Evolutionary conservation across 2,329 filamentous ascomycete genomes (phyloP).

Genomic region (Alternaria brassicicola): DNA sequence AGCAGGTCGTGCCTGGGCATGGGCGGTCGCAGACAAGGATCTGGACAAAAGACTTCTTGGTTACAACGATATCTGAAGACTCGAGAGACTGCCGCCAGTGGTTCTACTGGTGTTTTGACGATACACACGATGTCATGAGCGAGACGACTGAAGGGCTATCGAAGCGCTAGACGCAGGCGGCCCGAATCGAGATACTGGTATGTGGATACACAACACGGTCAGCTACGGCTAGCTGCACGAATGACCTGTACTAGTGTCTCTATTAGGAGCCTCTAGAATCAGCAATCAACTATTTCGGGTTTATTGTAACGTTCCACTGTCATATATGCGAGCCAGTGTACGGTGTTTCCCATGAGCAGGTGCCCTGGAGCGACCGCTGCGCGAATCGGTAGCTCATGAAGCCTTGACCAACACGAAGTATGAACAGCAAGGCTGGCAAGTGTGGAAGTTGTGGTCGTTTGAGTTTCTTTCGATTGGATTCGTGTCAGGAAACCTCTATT

Average conservation of each 20-base stretch:
- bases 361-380: neutral
- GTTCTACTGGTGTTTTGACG: slow-evolving; percentile 5
- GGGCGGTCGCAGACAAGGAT: slow-evolving; percentile 54
- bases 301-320: slow-evolving; percentile 6
- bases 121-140: slow-evolving; percentile 31
- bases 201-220: slow-evolving; percentile 7
- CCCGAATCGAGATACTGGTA: neutral
- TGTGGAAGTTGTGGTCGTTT: neutral
- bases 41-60: slow-evolving; percentile 56
- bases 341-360: neutral
- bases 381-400: neutral
- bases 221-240: slow-evolving; percentile 13
- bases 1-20: slow-evolving; percentile 57
- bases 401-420: neutral
- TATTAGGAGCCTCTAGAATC: neutral
- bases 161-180: neutral
- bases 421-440: neutral
- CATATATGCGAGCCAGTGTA: neutral
- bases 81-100: neutral
- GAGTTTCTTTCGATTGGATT: neutral
- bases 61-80: slow-evolving; percentile 56
- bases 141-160: slow-evolving; percentile 20
- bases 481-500: neutral
- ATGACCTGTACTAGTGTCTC: neutral
- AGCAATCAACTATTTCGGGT: neutral